Percentiles rank a stretch among this genome's conserved stretches.
phyloP scores from a whole-genome alignment of 441 rosid genomes.

The Adansonia rubrostipa region DNA sequence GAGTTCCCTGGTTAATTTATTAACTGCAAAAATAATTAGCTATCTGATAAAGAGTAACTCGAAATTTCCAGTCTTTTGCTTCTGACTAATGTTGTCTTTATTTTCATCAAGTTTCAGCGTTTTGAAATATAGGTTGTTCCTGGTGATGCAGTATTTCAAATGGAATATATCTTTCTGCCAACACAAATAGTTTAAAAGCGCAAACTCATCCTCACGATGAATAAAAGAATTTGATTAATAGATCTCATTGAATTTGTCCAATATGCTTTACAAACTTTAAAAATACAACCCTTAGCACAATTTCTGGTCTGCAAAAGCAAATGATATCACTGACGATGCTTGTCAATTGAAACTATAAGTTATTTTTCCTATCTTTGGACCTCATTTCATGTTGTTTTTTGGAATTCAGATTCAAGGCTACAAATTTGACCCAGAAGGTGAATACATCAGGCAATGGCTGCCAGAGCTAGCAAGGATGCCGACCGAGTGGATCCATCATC shows the following conservation, averaged over 20 bases:
- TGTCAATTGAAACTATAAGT: background rate
- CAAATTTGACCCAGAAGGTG: constrained; percentile 81
- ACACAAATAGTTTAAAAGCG: background rate
- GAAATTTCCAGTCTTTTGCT: background rate
- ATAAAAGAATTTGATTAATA: no score
- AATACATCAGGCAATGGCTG: constrained; percentile 85
- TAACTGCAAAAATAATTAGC: constrained; percentile 37
- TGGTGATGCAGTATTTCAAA: background rate
- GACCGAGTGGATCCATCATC: constrained; percentile 92
- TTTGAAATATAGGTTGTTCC: background rate
- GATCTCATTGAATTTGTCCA: background rate
- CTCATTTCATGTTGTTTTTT: constrained; percentile 26
- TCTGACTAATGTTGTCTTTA: constrained; percentile 2
- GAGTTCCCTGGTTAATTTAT: constrained; percentile 11
- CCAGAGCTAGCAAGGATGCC: constrained; percentile 92
- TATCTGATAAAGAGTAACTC: background rate
- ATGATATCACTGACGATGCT: background rate
- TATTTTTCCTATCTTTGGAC: constrained; percentile 6
- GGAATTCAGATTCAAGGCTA: constrained; percentile 75
- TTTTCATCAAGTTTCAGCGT: background rate
- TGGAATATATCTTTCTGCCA: background rate
- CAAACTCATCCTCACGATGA: background rate
- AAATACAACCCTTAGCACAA: background rate
- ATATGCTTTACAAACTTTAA: background rate
- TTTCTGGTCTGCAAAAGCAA: background rate